A percentile compares a stretch with the other conserved stretches of the same genome.
Conservation (phyloP, 179 eudicot species). For the Carnegiea gigantea region DNA sequence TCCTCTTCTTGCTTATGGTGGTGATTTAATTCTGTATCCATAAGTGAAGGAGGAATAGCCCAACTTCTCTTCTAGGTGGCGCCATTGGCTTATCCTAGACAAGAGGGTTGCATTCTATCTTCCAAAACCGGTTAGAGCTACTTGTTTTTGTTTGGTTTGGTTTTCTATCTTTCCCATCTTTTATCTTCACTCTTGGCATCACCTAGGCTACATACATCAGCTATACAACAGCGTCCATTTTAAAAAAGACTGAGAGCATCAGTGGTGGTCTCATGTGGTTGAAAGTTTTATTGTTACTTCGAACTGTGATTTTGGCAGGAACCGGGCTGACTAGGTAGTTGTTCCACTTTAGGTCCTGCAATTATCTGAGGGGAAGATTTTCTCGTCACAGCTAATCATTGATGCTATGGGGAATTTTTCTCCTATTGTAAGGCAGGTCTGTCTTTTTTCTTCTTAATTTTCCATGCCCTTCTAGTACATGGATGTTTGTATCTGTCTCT, state of each 20-base stretch:
- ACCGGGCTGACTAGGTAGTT: neutral
- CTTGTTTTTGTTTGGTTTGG: no score
- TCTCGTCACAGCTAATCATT: conserved; percentile 68
- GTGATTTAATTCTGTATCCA: no score
- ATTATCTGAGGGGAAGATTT: conserved; percentile 59
- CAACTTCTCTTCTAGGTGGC: no score
- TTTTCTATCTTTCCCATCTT: no score
- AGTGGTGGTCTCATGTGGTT: neutral
- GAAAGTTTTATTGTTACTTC: neutral
- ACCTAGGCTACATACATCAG: no score
- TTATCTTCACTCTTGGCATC: no score
- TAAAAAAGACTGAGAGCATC: neutral
- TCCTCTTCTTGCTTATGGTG: no score
- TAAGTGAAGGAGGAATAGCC: no score
- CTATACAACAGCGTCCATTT: neutral
- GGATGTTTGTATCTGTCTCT: neutral
- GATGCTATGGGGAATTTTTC: conserved; percentile 99
- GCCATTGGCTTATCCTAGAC: no score
- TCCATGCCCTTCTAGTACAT: neutral
- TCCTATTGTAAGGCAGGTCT: conserved; percentile 91
- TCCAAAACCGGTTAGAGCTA: no score
- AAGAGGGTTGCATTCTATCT: no score
- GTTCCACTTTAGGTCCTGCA: conserved; percentile 58
- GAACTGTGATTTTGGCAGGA: neutral
- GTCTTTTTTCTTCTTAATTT: conserved; percentile 13